A percentile compares a stretch with the other conserved stretches of the same genome.
Conservation (phyloP, 805 yeast genomes). For the Metschnikowia santaceciliae region DNA sequence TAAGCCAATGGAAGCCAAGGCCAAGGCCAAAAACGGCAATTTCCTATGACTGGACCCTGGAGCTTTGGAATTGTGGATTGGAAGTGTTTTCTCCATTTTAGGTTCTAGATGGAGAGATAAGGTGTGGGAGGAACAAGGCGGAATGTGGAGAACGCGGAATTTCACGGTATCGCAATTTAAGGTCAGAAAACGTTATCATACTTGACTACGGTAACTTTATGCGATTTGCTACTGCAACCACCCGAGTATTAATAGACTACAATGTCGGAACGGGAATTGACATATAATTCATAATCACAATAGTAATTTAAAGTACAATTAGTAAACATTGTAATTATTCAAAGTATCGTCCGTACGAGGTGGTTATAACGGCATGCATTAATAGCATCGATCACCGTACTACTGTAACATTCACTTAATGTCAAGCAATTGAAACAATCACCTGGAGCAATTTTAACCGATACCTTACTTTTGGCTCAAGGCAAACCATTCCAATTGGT, state of each 20-base stretch:
- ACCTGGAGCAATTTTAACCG: neutral
- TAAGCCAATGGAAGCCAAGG: neutral
- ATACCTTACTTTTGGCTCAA: neutral
- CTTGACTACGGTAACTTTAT: neutral
- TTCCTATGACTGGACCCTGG: neutral
- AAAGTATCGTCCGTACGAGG: too few relatives aligned
- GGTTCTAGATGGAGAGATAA: neutral
- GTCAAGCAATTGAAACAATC: too few relatives aligned
- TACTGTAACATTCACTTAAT: too few relatives aligned
- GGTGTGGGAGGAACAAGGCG: neutral
- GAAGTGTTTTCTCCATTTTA: constrained; percentile 2
- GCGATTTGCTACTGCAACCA: neutral
- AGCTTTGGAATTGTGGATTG: neutral
- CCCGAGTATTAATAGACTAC: too few relatives aligned
- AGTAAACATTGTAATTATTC: too few relatives aligned
- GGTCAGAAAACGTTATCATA: neutral
- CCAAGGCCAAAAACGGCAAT: neutral
- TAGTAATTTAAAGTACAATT: too few relatives aligned
- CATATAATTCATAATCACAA: too few relatives aligned
- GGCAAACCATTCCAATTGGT: constrained; percentile 33
- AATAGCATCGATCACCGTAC: too few relatives aligned
- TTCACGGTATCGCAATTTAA: neutral
- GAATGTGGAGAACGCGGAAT: constrained; percentile 1
- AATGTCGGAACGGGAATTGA: too few relatives aligned
- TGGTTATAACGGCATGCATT: too few relatives aligned